Base-by-base conservation (phyloP, 192 early-diverging fungal genomes). In the Funneliformis mosseae region DNA sequence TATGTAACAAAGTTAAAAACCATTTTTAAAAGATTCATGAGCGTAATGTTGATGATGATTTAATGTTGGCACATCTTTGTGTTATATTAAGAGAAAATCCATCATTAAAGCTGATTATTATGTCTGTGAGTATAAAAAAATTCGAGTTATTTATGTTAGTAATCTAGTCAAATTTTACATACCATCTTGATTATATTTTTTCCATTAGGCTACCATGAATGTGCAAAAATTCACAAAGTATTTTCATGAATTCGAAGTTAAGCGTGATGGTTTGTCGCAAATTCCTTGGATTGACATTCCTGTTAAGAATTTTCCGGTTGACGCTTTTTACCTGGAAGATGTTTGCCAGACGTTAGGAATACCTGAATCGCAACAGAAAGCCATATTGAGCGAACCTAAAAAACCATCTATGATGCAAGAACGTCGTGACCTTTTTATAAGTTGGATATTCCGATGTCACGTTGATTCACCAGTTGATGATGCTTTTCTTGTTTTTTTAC, bases 41-140 rank as follows among this genome's bases (percentile, higher is more conserved):
- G 60, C 64, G 82, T 9, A 83, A 83, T 62, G 72, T 83, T 27
- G 82, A 83, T 28, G 82, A 83, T 25, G 82, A 83, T 46, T 66
- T 83, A 41, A 64, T 83, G 80, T 63, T 81, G 75, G 71, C 79
- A 3, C 81, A 83, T 76, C 43, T 83, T 59, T 70, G 80, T 41
- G 8, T n/a, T 33, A 76, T 82, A 11, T 25, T 83, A 45, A 59
- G 28, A 46, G 48, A 41, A 39, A 83, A 83, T 70, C 16, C 67
- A 45, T 45, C 39, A 33, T 76, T 83, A 25, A 83, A 83, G 73
- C 61, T 83, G 33, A 74, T 83, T 21, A 76, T 83, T 70, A 83
- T 83, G 82, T 83, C 82, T 55, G 82, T 76, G 41, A 76, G 81
- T 82, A n/a, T 23, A 18, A 14, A 46, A 18, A 39, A 21, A 2